These are phyloP conservation scores for Cladophialophora exuberans DNA, from an alignment of 2,329 filamentous ascomycete genomes.

Conservation along the genomic window DNA sequence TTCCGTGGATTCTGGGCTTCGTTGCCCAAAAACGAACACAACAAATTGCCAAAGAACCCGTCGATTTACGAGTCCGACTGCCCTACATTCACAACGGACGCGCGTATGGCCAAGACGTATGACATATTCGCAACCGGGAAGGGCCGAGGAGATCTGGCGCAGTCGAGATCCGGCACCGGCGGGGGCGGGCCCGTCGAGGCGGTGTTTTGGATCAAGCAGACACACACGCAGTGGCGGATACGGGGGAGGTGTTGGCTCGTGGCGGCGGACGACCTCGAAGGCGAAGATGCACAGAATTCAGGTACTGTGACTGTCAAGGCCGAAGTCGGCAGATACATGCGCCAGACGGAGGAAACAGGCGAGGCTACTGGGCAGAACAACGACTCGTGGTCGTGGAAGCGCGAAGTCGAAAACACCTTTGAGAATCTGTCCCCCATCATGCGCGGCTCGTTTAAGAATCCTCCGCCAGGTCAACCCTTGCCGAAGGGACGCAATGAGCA, in stretches of 20 bases:
- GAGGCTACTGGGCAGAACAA: conserved; percentile 39
- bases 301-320: conserved; percentile 63
- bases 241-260: conserved; percentile 77
- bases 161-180: conserved; percentile 55
- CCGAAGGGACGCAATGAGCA: conserved; percentile 51
- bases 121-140: conserved; percentile 65
- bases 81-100: conserved; percentile 83
- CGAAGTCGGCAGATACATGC: conserved; percentile 66
- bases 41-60: conserved; percentile 73
- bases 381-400: conserved; percentile 73
- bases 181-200: conserved; percentile 77
- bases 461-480: conserved; percentile 68
- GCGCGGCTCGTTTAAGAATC: conserved; percentile 73
- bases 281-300: conserved; percentile 52
- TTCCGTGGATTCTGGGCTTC: conserved; percentile 81
- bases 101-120: conserved; percentile 78
- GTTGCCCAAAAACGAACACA: conserved; percentile 71
- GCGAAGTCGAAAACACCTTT: conserved; percentile 84
- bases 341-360: conserved; percentile 18
- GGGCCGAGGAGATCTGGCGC: conserved; percentile 49
- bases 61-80: conserved; percentile 73
- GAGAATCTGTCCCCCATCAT: conserved; percentile 82
- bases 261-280: conserved; percentile 66
- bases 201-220: conserved; percentile 75
- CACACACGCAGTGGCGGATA: conserved; percentile 81